A percentile compares a stretch with the other conserved stretches of the same genome.
Evolutionary conservation across 805 yeast genomes (phyloP).

Genomic region (Candida tammaniensis): DNA sequence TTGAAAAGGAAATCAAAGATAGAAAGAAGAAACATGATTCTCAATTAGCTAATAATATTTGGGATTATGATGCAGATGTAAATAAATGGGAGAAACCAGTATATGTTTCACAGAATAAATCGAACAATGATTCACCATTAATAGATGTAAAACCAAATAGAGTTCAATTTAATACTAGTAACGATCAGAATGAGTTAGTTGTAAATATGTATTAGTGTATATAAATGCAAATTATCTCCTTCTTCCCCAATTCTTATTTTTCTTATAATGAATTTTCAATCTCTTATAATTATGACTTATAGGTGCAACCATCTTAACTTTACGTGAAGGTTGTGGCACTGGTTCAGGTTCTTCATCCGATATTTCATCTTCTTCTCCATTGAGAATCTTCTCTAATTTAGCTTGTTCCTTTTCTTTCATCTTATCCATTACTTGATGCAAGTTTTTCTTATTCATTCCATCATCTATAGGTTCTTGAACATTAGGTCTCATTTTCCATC

Average conservation of each 20-base stretch:
- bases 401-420: slow-evolving; percentile 26
- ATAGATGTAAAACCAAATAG: slow-evolving; percentile 13
- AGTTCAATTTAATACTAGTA: slow-evolving; percentile 24
- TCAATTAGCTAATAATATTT: slow-evolving; percentile 35
- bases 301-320: slow-evolving; percentile 25
- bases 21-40: slow-evolving; percentile 26
- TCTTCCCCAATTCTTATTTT: slow-evolving; percentile 16
- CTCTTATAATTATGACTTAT: slow-evolving; percentile 51
- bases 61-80: slow-evolving; percentile 61
- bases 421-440: slow-evolving; percentile 40
- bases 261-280: slow-evolving; percentile 47
- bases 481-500: slow-evolving; percentile 48
- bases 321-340: slow-evolving; percentile 4
- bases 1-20: slow-evolving; percentile 30
- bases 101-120: slow-evolving; percentile 23
- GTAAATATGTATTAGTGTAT: slow-evolving; percentile 13
- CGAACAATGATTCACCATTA: neutral
- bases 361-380: slow-evolving; percentile 8
- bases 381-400: slow-evolving; percentile 21
- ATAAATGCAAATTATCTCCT: slow-evolving; percentile 24
- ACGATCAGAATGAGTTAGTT: slow-evolving; percentile 24
- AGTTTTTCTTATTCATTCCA: slow-evolving; percentile 36
- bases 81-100: slow-evolving; percentile 55
- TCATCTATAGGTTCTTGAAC: slow-evolving; percentile 17
- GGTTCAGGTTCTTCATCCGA: slow-evolving; percentile 13